Evolutionary conservation across 352 stramenopile genomes (phyloP).

Genomic region (Phytopythium aichiense): DNA sequence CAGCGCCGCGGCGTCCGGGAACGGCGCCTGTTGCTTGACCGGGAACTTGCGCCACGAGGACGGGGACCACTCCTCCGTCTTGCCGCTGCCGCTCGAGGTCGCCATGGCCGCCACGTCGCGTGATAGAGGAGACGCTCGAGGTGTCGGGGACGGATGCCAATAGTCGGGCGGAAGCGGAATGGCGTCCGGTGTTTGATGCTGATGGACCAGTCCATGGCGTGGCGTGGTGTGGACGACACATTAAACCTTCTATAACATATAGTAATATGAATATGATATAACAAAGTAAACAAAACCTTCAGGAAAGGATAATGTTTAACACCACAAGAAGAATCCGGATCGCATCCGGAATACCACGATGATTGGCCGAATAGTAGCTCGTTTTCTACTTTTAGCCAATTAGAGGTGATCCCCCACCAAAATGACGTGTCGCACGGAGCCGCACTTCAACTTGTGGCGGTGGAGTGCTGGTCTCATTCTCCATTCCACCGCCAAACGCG

Average conservation of each 20-base stretch:
- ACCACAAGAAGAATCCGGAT: conserved; percentile 8
- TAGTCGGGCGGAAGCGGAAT: not conserved
- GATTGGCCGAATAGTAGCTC: not conserved
- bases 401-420: not conserved
- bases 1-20: conserved; percentile 70
- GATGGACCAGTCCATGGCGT: not conserved
- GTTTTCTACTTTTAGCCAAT: not conserved
- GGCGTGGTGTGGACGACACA: not conserved
- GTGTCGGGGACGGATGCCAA: not conserved
- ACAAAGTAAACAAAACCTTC: not conserved
- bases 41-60: conserved; percentile 75
- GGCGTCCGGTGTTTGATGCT: not conserved
- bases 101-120: not conserved
- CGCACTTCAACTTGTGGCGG: not conserved
- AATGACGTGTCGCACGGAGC: conserved; percentile 1
- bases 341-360: not conserved
- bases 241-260: not conserved
- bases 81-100: not conserved
- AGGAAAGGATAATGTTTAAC: not conserved
- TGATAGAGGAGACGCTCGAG: not conserved
- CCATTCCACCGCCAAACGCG: conserved; percentile 4
- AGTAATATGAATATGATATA: not conserved
- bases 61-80: conserved; percentile 38
- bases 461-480: conserved; percentile 3
- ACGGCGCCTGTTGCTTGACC: conserved; percentile 81